A percentile compares a stretch with the other conserved stretches of the same genome.
phyloP scores from a whole-genome alignment of 1,284 basidiomycete genomes.

The Porogramme epimiltina region DNA sequence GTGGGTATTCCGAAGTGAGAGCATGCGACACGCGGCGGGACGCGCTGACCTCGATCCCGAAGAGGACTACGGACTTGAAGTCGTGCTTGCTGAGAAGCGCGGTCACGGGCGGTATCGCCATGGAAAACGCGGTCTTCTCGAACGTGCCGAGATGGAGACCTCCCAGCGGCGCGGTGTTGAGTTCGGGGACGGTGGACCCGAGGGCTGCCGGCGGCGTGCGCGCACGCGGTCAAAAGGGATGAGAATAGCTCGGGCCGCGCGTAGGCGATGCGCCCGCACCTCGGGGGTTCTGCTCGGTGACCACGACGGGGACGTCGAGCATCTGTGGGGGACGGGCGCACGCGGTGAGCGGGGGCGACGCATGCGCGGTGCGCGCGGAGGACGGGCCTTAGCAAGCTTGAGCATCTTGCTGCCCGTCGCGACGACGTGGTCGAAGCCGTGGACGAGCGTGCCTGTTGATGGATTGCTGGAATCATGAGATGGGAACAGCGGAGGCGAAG shows the following conservation, averaged over 20 bases:
- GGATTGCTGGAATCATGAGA: background rate
- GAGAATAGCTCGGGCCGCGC: background rate
- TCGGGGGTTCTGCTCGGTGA: constrained; percentile 84
- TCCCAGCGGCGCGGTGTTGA: constrained; percentile 61
- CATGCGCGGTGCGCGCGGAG: background rate
- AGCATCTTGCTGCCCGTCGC: constrained; percentile 74
- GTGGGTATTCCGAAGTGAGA: background rate
- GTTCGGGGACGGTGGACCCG: constrained; percentile 68
- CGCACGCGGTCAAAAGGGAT: background rate
- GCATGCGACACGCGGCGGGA: background rate
- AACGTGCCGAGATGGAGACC: constrained; percentile 59
- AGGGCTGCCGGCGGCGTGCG: constrained; percentile 52
- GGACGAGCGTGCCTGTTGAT: constrained; percentile 51
- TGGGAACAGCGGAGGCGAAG: background rate
- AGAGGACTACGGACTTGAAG: constrained; percentile 68
- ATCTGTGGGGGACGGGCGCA: constrained; percentile 40
- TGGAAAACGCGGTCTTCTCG: constrained; percentile 82
- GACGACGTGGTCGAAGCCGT: constrained; percentile 73
- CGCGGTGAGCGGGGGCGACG: background rate
- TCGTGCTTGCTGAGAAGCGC: constrained; percentile 50
- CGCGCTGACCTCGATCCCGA: constrained; percentile 79
- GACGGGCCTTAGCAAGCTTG: constrained; percentile 68
- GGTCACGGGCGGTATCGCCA: constrained; percentile 73
- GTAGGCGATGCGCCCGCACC: constrained; percentile 42
- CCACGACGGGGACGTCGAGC: constrained; percentile 71